phyloP scores from a whole-genome alignment of 768 basidiomycete genomes.

The Boletellus sp. region DNA sequence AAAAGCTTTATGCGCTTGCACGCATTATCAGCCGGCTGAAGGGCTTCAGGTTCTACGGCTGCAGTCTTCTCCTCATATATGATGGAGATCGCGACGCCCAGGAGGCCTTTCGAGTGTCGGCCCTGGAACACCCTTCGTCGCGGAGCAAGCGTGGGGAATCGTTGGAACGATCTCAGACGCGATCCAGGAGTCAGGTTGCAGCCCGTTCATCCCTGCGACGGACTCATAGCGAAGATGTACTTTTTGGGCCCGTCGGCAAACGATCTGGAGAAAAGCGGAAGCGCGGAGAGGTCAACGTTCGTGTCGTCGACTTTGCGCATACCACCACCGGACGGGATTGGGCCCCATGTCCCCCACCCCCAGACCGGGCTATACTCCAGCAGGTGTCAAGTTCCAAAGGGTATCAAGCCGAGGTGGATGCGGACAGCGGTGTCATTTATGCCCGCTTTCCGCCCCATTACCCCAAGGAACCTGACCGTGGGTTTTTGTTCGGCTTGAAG shows the following conservation, averaged over 20 bases:
- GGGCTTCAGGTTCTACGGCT: constrained; percentile 98
- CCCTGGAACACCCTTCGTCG: constrained; percentile 59
- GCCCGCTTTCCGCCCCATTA: constrained; percentile 95
- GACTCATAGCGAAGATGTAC: constrained; percentile 76
- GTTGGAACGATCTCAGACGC: constrained; percentile 52
- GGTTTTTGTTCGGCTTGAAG: constrained; percentile 89
- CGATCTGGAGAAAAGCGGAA: constrained; percentile 64
- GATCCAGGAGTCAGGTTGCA: constrained; percentile 41
- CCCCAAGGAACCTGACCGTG: constrained; percentile 84
- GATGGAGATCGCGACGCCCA: constrained; percentile 92
- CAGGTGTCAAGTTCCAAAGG: constrained; percentile 63
- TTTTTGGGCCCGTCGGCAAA: constrained; percentile 62
- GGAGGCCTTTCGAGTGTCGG: constrained; percentile 60
- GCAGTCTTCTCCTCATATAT: constrained; percentile 94
- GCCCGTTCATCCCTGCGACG: constrained; percentile 54
- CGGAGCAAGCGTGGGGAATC: constrained; percentile 77
- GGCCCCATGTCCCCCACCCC: constrained; percentile 55
- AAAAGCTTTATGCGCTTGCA: constrained; percentile 92
- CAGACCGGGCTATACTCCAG: constrained; percentile 36
- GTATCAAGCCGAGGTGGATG: constrained; percentile 80
- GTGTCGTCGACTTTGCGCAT: constrained; percentile 97
- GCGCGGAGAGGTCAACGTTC: constrained; percentile 90
- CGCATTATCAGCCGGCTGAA: constrained; percentile 83
- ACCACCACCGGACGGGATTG: constrained; percentile 96
- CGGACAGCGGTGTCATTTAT: constrained; percentile 76